Conservation (phyloP, 441 rosid species). For the Populus tomentosa region DNA sequence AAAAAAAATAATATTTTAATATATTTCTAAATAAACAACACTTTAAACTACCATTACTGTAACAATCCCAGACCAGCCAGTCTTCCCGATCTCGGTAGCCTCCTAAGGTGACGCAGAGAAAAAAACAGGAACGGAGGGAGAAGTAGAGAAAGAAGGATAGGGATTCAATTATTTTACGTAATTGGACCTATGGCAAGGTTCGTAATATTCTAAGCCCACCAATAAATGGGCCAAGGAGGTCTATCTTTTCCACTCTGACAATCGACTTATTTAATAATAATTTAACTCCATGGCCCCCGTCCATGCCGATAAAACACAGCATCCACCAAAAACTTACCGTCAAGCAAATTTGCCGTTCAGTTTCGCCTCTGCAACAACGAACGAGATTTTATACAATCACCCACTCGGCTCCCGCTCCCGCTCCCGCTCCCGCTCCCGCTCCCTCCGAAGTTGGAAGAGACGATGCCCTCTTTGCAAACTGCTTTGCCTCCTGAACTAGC, state of each 20-base stretch:
- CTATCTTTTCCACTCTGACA: neutral
- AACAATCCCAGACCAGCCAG: rapidly evolving
- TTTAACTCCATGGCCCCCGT: neutral
- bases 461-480: constrained; percentile 75
- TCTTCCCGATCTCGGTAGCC: neutral
- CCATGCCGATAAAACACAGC: too few species aligned
- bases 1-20: too few species aligned
- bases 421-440: neutral
- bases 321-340: neutral
- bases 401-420: neutral
- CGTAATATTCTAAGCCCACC: neutral
- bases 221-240: neutral
- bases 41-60: too few species aligned
- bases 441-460: neutral
- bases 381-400: neutral
- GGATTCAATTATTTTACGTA: too few species aligned
- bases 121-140: neutral
- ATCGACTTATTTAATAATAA: too few species aligned
- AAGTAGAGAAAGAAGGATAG: too few species aligned
- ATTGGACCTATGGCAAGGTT: too few species aligned
- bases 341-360: neutral
- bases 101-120: neutral
- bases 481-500: constrained; percentile 96
- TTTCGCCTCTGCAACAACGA: neutral
- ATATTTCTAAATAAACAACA: too few species aligned